Percentiles rank a stretch among this genome's conserved stretches.
Evolutionary conservation across 2,329 filamentous ascomycete species (phyloP).

Genomic region (Colletotrichum siamense): DNA sequence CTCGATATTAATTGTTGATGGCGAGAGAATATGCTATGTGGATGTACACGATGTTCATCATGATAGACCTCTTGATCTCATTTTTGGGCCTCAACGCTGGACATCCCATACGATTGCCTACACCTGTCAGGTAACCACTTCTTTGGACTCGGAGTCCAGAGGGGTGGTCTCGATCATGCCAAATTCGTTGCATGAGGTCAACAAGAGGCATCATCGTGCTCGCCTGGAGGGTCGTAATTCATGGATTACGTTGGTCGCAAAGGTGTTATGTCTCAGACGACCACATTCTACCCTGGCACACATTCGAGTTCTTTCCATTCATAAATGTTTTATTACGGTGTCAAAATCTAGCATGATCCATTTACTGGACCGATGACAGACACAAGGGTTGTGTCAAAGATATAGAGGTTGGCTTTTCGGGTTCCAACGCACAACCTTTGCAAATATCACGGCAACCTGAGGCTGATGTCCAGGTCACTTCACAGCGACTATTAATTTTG

Average conservation of each 20-base stretch:
- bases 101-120: too few relatives aligned
- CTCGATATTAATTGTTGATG: too few relatives aligned
- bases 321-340: neutral
- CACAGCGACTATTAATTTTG: neutral
- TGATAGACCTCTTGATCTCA: too few relatives aligned
- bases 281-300: neutral
- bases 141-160: too few relatives aligned
- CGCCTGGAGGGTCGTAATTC: neutral
- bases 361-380: neutral
- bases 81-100: too few relatives aligned
- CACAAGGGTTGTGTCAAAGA: neutral
- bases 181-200: too few relatives aligned
- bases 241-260: neutral
- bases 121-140: too few relatives aligned
- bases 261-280: neutral
- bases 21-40: too few relatives aligned
- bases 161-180: accelerated
- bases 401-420: neutral
- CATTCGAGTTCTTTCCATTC: neutral
- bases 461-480: neutral
- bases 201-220: too few relatives aligned
- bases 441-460: neutral
- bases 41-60: too few relatives aligned
- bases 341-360: neutral
- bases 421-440: neutral